phyloP scores from a whole-genome alignment of 352 stramenopile genomes.

The Pythium phragmitis region DNA sequence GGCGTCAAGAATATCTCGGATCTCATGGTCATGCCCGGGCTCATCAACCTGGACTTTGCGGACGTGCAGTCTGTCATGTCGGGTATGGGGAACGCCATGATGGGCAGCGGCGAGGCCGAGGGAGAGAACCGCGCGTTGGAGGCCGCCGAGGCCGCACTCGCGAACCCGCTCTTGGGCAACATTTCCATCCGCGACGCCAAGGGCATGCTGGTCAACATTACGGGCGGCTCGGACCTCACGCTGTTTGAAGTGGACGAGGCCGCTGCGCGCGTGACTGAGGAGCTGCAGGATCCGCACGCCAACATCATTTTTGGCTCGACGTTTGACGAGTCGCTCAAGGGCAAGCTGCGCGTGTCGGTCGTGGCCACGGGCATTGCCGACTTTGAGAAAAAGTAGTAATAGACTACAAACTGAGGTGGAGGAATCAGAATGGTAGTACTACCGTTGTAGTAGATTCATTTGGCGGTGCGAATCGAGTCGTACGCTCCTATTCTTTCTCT shows the following conservation, averaged over 20 bases:
- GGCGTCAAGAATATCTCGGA: constrained; percentile 89
- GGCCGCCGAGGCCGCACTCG: constrained; percentile 83
- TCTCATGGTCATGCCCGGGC: constrained; percentile 85
- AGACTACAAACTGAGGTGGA: not conserved
- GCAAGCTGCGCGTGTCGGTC: constrained; percentile 84
- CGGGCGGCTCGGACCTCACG: constrained; percentile 91
- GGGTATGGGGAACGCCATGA: constrained; percentile 88
- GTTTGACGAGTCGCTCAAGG: constrained; percentile 78
- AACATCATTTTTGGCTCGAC: constrained; percentile 90
- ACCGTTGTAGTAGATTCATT: constrained; percentile 1
- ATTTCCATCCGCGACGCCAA: constrained; percentile 91
- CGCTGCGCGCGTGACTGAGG: constrained; percentile 82
- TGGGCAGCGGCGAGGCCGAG: constrained; percentile 90
- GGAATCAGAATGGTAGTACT: not conserved
- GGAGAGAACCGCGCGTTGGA: constrained; percentile 87
- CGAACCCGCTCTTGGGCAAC: constrained; percentile 87
- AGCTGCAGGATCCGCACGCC: constrained; percentile 84
- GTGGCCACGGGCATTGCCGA: constrained; percentile 87
- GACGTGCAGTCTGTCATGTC: constrained; percentile 89
- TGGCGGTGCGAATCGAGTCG: not conserved
- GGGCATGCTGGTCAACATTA: constrained; percentile 96
- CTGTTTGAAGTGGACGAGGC: constrained; percentile 91
- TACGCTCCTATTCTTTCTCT: not conserved
- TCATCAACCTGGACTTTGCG: constrained; percentile 89
- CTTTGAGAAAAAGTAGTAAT: constrained; percentile 65